A percentile compares a stretch with the other conserved stretches of the same genome.
These are phyloP conservation scores for Thelonectria olida DNA, from an alignment of 2,329 filamentous ascomycete species.

Conservation along the genomic window DNA sequence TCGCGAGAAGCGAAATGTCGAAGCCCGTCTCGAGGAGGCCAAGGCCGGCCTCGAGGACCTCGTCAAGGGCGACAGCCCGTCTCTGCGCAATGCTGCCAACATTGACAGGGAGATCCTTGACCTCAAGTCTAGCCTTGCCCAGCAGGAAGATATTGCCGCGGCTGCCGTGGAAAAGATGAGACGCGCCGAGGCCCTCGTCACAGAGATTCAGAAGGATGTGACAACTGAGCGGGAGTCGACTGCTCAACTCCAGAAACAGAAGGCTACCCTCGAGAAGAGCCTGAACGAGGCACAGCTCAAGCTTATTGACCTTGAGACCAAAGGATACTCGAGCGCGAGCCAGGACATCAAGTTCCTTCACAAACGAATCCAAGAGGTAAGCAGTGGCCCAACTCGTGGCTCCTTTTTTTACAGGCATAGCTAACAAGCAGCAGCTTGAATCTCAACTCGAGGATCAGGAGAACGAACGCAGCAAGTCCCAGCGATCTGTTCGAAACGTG, in stretches of 20 bases:
- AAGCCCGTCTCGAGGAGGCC: constrained; percentile 85
- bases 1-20: constrained; percentile 90
- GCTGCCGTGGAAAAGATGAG: constrained; percentile 98
- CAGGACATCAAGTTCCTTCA: constrained; percentile 96
- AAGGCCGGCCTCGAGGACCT: constrained; percentile 90
- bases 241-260: constrained; percentile 86
- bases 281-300: constrained; percentile 90
- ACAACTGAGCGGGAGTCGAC: constrained; percentile 84
- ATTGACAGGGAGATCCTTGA: constrained; percentile 91
- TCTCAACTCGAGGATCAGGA: constrained; percentile 86
- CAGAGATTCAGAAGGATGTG: constrained; percentile 94
- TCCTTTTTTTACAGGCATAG: constrained; percentile 15
- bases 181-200: constrained; percentile 84
- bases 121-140: constrained; percentile 86
- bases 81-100: constrained; percentile 87
- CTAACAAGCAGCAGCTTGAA: constrained; percentile 73
- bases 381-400: constrained; percentile 39
- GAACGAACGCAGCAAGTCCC: constrained; percentile 79
- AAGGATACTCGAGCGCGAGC: constrained; percentile 93
- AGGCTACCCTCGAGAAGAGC: constrained; percentile 87
- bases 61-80: constrained; percentile 83
- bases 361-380: constrained; percentile 93
- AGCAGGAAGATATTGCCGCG: constrained; percentile 91
- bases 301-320: constrained; percentile 93
- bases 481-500: constrained; percentile 88